phyloP scores from a whole-genome alignment of 108 stramenopile species.

The Conticribra guillardii region DNA sequence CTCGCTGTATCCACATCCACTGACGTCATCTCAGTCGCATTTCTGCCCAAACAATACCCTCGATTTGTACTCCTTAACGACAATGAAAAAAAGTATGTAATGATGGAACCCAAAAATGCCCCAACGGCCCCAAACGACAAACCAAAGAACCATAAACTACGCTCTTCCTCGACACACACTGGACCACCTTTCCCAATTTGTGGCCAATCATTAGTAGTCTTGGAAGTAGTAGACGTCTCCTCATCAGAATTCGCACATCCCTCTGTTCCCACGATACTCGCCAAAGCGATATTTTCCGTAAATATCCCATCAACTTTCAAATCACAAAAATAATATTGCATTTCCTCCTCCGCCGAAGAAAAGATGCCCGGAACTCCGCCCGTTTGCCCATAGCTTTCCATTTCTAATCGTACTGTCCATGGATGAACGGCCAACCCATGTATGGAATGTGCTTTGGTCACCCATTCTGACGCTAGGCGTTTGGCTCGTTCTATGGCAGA shows the following conservation, averaged over 20 bases:
- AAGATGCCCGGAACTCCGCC: slow-evolving; percentile 33
- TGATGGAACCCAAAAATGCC: slow-evolving; percentile 15
- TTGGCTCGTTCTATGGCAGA: slow-evolving; percentile 16
- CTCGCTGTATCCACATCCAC: slow-evolving; percentile 15
- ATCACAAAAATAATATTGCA: slow-evolving; percentile 51
- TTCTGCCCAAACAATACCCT: neutral
- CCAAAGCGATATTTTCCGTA: slow-evolving; percentile 50
- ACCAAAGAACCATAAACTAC: slow-evolving; percentile 32
- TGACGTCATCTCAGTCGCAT: neutral
- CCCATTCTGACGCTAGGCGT: slow-evolving; percentile 32
- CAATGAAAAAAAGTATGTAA: slow-evolving; percentile 3
- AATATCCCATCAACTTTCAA: slow-evolving; percentile 56
- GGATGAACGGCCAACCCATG: slow-evolving; percentile 57
- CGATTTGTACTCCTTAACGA: slow-evolving; percentile 1
- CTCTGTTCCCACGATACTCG: slow-evolving; percentile 28
- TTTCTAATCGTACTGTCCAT: slow-evolving; percentile 53
- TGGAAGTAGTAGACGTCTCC: neutral
- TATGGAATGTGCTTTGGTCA: slow-evolving; percentile 32
- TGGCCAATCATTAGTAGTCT: neutral
- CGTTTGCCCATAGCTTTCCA: slow-evolving; percentile 4
- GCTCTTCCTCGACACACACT: slow-evolving; percentile 27
- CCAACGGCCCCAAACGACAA: slow-evolving; percentile 32
- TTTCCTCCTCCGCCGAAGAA: slow-evolving; percentile 45
- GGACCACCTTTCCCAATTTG: slow-evolving; percentile 5
- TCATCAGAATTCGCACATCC: slow-evolving; percentile 10